phyloP scores from a whole-genome alignment of 345 rosid genomes.

The Moricandia moricandioides region DNA sequence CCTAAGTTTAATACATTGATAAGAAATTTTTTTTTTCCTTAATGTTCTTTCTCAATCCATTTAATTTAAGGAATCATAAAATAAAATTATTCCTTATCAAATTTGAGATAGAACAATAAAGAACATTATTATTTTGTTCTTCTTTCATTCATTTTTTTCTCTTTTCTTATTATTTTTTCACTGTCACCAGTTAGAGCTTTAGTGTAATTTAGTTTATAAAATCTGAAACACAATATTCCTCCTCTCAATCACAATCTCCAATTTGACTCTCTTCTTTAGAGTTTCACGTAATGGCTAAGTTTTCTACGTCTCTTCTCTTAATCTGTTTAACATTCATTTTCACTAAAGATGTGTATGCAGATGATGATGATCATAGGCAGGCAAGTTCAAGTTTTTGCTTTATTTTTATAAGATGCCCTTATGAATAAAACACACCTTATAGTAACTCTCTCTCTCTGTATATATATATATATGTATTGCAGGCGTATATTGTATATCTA shows the following conservation, averaged over 20 bases:
- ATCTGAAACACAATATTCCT: neutral
- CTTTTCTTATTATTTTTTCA: too few relatives aligned
- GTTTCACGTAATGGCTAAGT: constrained; percentile 17
- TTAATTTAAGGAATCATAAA: too few relatives aligned
- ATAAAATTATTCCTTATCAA: too few relatives aligned
- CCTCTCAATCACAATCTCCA: neutral
- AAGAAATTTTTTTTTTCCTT: too few relatives aligned
- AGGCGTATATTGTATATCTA: constrained; percentile 27
- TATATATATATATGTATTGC: neutral
- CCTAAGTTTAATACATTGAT: too few relatives aligned
- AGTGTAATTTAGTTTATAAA: neutral
- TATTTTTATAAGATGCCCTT: neutral
- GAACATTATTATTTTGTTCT: too few relatives aligned
- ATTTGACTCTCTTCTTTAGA: neutral
- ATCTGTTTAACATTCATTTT: neutral
- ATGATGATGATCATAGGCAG: constrained; percentile 20
- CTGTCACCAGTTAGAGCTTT: too few relatives aligned
- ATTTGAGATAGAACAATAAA: too few relatives aligned
- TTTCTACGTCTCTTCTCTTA: neutral
- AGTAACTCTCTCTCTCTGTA: neutral
- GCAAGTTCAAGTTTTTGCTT: constrained; percentile 6
- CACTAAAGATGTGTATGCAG: constrained; percentile 15
- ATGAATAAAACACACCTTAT: neutral
- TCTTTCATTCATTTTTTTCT: too few relatives aligned
- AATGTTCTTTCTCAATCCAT: too few relatives aligned